A percentile compares a stretch with the other conserved stretches of the same genome.
Conservation (phyloP, 106 monocot genomes). For the Vanilla planifolia region DNA sequence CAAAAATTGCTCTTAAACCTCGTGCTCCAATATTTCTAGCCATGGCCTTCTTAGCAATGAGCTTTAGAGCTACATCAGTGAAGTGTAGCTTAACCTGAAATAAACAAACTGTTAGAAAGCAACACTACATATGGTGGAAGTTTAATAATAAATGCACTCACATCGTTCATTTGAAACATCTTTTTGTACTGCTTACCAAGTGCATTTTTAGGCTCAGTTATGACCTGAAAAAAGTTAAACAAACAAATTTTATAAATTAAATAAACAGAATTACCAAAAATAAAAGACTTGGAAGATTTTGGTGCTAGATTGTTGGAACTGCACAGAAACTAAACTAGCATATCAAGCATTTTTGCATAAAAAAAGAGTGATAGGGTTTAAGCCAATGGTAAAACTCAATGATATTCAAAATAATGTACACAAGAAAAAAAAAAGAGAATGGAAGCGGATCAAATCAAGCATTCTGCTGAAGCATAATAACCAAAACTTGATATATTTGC, state of each 20-base stretch:
- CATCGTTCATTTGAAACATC: conserved; percentile 83
- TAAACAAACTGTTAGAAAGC: not conserved
- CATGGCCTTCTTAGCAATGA: conserved; percentile 82
- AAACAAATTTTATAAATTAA: not conserved
- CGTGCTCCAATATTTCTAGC: conserved; percentile 88
- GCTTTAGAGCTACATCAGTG: conserved; percentile 59
- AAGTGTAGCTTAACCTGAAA: conserved; percentile 91
- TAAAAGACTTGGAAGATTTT: not conserved
- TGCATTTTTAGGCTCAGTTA: conserved; percentile 91
- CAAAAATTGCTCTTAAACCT: conserved; percentile 83
- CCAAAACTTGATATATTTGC: too few relatives aligned
- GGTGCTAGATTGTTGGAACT: not conserved
- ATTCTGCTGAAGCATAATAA: too few relatives aligned
- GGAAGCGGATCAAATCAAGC: too few relatives aligned
- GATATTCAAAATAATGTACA: not conserved
- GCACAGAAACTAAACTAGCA: not conserved
- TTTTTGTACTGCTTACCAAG: conserved; percentile 94
- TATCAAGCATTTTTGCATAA: not conserved
- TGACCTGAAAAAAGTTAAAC: conserved; percentile 46
- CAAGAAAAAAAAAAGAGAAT: too few relatives aligned
- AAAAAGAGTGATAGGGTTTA: not conserved
- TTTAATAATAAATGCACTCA: conserved; percentile 24
- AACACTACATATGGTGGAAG: conserved; percentile 4
- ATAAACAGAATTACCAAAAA: not conserved
- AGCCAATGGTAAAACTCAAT: not conserved